Percentiles rank a stretch among this genome's conserved stretches.
phyloP scores from a whole-genome alignment of 2,329 filamentous ascomycete genomes.

The Fusarium sp. region DNA sequence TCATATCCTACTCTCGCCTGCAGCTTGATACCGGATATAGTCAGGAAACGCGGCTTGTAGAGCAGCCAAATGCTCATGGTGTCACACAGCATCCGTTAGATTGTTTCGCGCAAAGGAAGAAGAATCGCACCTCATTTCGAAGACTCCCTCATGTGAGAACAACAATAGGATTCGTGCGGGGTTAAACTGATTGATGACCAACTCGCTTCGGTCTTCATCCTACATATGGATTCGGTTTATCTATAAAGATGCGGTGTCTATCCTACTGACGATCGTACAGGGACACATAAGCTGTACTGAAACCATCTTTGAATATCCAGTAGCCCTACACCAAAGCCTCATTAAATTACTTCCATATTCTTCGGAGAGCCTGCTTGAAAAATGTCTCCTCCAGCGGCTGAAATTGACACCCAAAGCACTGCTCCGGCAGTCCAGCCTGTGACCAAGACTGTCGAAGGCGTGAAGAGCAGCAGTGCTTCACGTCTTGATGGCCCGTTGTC shows the following conservation, averaged over 20 bases:
- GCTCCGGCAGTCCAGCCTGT: slow-evolving; percentile 19
- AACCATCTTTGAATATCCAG: not conserved
- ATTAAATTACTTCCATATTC: too few relatives aligned
- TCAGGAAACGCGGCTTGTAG: not conserved
- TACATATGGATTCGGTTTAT: not conserved
- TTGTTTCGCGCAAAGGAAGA: slow-evolving; percentile 22
- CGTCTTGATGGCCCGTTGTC: too few relatives aligned
- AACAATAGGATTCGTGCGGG: not conserved
- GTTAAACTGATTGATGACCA: not conserved
- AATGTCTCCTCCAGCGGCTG: slow-evolving; percentile 31
- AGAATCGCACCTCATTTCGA: slow-evolving; percentile 27
- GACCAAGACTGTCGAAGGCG: slow-evolving; percentile 3
- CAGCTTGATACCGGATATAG: not conserved
- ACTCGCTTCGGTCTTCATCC: not conserved
- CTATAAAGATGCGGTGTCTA: not conserved
- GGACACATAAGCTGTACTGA: not conserved
- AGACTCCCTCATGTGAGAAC: not conserved
- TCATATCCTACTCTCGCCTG: not conserved
- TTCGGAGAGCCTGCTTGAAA: not conserved
- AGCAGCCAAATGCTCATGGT: not conserved
- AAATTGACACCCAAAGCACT: slow-evolving; percentile 12
- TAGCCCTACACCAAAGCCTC: too few relatives aligned
- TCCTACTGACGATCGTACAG: not conserved
- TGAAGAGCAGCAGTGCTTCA: too few relatives aligned
- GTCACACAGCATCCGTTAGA: not conserved